Evolutionary conservation across 2,329 filamentous ascomycete species (phyloP), one percentile per base, ranked within the genome.

Genomic region (Emericellopsis atlantica): DNA sequence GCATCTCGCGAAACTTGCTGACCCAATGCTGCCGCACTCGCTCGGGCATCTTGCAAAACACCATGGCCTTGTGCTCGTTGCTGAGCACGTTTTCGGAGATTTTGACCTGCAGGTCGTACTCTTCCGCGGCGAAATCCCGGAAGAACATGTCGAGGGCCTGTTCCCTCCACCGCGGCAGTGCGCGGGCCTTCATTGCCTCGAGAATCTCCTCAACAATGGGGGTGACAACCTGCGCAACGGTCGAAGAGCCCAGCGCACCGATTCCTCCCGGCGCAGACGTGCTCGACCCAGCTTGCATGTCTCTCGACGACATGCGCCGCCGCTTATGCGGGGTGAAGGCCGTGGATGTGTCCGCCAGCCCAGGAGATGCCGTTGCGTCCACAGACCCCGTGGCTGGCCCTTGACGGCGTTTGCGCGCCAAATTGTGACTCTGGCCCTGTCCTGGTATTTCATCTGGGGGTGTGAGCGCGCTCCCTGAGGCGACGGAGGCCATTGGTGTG

Each of bases 1-100:
- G 62, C 38, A 64, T 55, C 46, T 75, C 72, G 22, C 70, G 56
- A 41, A 75, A 56, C 41, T 68, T 57, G 49, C 64, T 67, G 2
- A 78, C 67, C 74, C 74, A 78, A 48, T 77, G 72, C 44, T 66
- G 62, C 37, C 73, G 61, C 45, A 78, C 54, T 10, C 55, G 52
- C 3, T 62, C 55, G 0, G 72, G 68, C 71, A 77, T 77, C 58
- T 77, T 77, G 59, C 72, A 75, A 47, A 77, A 79, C 34, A 77
- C 66, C 64, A 77, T 70, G 24, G 74, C 74, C 51, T 74, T 76
- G 51, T 69, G 71, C 46, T 76, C 69, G 47, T 76, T 70, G n/a
- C 70, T 66, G 22, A 78, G 60, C 1, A 72, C 66, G 45, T 72
- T 72, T 53, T 78, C 73, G 0, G 72, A 72, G 29, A 78, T 72